A percentile compares a stretch with the other conserved stretches of the same genome.
Evolutionary conservation across 177 flowering plant genomes (phyloP).

Genomic region (Vitis hybrid): DNA sequence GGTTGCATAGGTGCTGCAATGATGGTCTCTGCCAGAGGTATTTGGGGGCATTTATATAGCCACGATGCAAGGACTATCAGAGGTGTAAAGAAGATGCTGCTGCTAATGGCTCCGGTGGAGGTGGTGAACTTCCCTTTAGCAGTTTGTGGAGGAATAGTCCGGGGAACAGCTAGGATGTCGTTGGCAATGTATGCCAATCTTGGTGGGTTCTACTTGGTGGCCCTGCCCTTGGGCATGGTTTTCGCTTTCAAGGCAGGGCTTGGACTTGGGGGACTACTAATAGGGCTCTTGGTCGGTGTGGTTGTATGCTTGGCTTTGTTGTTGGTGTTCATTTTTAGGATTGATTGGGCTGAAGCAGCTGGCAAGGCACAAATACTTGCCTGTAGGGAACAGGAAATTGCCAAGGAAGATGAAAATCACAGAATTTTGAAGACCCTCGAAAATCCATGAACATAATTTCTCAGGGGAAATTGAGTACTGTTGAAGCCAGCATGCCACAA

Average conservation of each 20-base stretch:
- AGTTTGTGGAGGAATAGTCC: constrained; percentile 76
- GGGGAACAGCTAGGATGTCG: constrained; percentile 86
- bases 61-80: constrained; percentile 46
- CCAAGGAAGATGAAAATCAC: constrained; percentile 11
- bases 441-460: neutral
- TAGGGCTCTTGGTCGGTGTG: constrained; percentile 72
- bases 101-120: constrained; percentile 71
- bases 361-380: constrained; percentile 62
- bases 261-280: constrained; percentile 61
- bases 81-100: constrained; percentile 72
- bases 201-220: constrained; percentile 75
- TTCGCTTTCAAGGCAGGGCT: constrained; percentile 62
- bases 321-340: constrained; percentile 53
- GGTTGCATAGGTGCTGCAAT: constrained; percentile 57
- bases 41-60: constrained; percentile 78
- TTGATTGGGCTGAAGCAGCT: constrained; percentile 74
- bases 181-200: constrained; percentile 68
- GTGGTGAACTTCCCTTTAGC: constrained; percentile 80
- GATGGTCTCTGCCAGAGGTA: constrained; percentile 60
- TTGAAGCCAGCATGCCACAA: no score
- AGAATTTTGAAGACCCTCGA: neutral
- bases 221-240: constrained; percentile 64
- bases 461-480: no score
- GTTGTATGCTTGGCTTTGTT: constrained; percentile 46
- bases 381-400: constrained; percentile 7